These are phyloP conservation scores for Solanum peruvianum DNA, from an alignment of 257 asterid species.

Conservation along the genomic window DNA sequence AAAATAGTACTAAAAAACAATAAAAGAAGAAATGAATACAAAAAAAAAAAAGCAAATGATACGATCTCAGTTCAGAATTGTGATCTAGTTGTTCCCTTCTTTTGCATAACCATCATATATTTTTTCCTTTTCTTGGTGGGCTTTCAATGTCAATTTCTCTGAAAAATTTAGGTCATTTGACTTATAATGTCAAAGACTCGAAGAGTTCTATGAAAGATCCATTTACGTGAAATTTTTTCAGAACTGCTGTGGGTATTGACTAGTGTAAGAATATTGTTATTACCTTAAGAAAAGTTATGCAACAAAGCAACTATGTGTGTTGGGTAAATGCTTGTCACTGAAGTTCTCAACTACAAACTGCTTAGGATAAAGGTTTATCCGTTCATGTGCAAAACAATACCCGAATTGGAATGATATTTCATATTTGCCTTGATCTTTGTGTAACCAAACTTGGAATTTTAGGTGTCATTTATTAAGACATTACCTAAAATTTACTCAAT, in stretches of 20 bases:
- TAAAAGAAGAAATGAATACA: not conserved
- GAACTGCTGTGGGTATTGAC: not conserved
- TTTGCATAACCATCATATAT: not conserved
- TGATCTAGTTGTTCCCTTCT: not conserved
- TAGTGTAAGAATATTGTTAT: not conserved
- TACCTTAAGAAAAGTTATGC: not conserved
- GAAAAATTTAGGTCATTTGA: not conserved
- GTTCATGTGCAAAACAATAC: not conserved
- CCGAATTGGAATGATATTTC: not conserved
- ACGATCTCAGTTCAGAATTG: not conserved
- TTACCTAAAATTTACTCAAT: not conserved
- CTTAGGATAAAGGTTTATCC: not conserved
- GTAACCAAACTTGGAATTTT: not conserved
- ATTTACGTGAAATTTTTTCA: not conserved
- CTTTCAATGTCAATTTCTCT: not conserved
- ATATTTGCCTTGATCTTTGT: not conserved
- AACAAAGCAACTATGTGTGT: not conserved
- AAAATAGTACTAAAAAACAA: not conserved
- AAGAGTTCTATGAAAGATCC: not conserved
- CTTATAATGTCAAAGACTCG: not conserved
- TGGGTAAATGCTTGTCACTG: not conserved
- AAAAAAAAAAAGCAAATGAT: not conserved
- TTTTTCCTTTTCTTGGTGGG: not conserved
- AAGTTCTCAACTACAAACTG: not conserved
- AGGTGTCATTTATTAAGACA: not conserved